phyloP scores from a whole-genome alignment of 768 basidiomycete genomes.

The Termitomyces sp. region DNA sequence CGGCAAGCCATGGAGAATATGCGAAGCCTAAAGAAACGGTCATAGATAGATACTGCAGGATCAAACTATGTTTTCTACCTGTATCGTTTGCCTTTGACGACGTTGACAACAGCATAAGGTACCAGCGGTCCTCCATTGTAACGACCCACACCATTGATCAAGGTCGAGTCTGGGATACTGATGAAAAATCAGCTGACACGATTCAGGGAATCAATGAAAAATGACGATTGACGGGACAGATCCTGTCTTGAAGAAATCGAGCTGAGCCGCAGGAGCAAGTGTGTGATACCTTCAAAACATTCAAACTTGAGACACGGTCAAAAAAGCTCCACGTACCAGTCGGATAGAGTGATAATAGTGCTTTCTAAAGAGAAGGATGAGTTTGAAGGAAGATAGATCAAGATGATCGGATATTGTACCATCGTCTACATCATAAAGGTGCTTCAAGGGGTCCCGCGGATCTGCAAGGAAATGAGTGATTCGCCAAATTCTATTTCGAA shows the following conservation, averaged over 20 bases:
- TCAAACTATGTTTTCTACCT: slow-evolving; percentile 17
- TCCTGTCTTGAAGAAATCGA: slow-evolving; percentile 24
- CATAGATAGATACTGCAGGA: background rate
- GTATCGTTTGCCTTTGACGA: slow-evolving; percentile 35
- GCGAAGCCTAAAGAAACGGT: slow-evolving; percentile 23
- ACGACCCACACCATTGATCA: slow-evolving; percentile 41
- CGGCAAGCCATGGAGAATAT: slow-evolving; percentile 40
- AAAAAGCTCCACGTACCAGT: slow-evolving; percentile 15
- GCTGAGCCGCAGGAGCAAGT: slow-evolving; percentile 31
- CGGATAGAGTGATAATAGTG: slow-evolving; percentile 30
- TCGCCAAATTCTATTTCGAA: background rate
- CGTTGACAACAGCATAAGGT: slow-evolving; percentile 36
- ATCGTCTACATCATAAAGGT: slow-evolving; percentile 36
- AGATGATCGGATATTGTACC: slow-evolving; percentile 13
- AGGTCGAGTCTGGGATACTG: slow-evolving; percentile 30
- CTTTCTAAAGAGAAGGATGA: slow-evolving; percentile 8
- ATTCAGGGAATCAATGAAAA: background rate
- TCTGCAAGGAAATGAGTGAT: slow-evolving; percentile 13
- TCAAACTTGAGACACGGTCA: too few relatives aligned
- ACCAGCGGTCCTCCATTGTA: slow-evolving; percentile 32
- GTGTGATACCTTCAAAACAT: slow-evolving; percentile 11
- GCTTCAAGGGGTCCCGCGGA: slow-evolving; percentile 27
- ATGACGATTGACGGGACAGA: slow-evolving; percentile 16
- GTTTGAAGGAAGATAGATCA: background rate
- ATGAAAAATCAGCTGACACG: slow-evolving; percentile 2